Evolutionary conservation across 164 flowering plant species (phyloP).

Genomic region (Protea cynaroides): DNA sequence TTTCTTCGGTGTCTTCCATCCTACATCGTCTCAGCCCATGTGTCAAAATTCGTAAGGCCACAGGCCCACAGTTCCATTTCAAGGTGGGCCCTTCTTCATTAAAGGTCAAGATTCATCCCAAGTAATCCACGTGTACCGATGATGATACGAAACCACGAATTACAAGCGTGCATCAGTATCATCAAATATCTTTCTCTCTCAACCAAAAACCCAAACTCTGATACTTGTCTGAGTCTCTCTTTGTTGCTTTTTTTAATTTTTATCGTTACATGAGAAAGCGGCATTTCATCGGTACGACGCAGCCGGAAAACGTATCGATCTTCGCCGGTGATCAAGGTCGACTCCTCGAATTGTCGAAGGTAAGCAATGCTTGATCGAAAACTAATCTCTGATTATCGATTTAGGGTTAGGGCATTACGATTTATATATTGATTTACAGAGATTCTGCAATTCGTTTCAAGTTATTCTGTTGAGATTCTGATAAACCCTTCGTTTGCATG

Average conservation of each 20-base stretch:
- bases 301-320: neutral
- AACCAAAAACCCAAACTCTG: neutral
- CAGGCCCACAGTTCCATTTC: too few relatives aligned
- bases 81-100: too few relatives aligned
- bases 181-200: neutral
- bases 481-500: neutral
- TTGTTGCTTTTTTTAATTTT: too few relatives aligned
- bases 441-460: too few relatives aligned
- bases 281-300: neutral
- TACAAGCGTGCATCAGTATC: neutral
- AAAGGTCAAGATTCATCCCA: too few relatives aligned
- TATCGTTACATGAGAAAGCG: neutral
- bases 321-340: neutral
- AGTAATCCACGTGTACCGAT: neutral
- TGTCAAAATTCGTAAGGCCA: too few relatives aligned
- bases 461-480: neutral
- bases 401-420: constrained; percentile 2
- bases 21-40: too few relatives aligned
- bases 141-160: neutral
- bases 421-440: too few relatives aligned
- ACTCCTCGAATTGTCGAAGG: neutral
- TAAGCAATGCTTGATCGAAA: neutral
- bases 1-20: too few relatives aligned
- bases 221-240: neutral
- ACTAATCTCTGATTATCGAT: neutral